Conservation (phyloP, 768 basidiomycete genomes). For the Sarcomyxa edulis region DNA sequence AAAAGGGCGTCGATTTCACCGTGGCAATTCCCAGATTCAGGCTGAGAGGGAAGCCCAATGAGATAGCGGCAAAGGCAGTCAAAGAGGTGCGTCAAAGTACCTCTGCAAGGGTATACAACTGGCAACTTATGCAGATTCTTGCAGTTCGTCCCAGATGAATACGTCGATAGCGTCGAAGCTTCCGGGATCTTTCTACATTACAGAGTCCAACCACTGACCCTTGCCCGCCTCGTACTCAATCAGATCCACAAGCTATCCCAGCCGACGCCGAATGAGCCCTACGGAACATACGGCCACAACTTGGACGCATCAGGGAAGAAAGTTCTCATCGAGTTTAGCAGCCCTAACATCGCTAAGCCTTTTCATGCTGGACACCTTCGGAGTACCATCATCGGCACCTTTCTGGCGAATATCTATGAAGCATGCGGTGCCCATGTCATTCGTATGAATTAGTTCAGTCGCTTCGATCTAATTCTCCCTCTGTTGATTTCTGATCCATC, state of each 20-base stretch:
- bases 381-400: constrained; percentile 37
- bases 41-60: constrained; percentile 35
- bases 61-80: constrained; percentile 17
- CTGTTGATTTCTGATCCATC: no score
- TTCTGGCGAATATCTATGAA: constrained; percentile 32
- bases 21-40: constrained; percentile 44
- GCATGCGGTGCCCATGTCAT: constrained; percentile 32
- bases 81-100: constrained; percentile 4
- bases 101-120: not conserved
- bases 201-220: constrained; percentile 14
- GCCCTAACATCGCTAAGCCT: constrained; percentile 39
- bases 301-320: constrained; percentile 25
- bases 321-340: constrained; percentile 29
- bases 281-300: constrained; percentile 25
- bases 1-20: constrained; percentile 38
- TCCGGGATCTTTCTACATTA: constrained; percentile 6
- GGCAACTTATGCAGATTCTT: not conserved
- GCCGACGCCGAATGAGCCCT: constrained; percentile 2
- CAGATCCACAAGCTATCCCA: constrained; percentile 22
- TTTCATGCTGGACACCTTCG: no score
- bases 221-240: constrained; percentile 24
- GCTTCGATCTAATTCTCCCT: no score
- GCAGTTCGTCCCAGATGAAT: constrained; percentile 5
- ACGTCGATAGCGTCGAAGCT: constrained; percentile 4
- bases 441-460: constrained; percentile 29